Base-by-base conservation (phyloP, 2,329 filamentous ascomycete species). In the Didymella glomerata region DNA sequence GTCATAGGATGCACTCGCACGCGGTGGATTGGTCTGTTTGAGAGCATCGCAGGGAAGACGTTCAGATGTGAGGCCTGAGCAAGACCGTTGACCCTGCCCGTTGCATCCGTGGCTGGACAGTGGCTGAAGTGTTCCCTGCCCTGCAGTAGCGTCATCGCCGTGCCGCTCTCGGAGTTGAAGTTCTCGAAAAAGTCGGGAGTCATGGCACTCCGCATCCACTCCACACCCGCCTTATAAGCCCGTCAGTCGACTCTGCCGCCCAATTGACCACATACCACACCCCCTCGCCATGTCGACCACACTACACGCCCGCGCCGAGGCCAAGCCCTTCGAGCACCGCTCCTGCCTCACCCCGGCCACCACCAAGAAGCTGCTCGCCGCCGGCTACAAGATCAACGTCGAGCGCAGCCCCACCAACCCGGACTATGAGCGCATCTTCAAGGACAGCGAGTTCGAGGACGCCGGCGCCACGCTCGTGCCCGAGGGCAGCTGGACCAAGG, bases 301-400 rank as follows among this genome's bases (percentile, higher is more conserved):
- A 14, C 76, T 79, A 48, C 77, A 78, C 65, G 76, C 77, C 65
- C 76, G 77, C 66, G 72, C 75, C n/a, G 77, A 79, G 66, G 73
- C 71, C 64, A 79, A 78, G 67, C 72, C 70, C 18, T 68, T 77
- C 49, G 77, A 79, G 66, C 77, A 79, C 62, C 76, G 77, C 59
- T 77, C 76, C 34, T 72, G 68, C 65, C 72, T 79, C 57, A 77
- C 77, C 0, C 77, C 77, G 54, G 71, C 75, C 22, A 78, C 77
- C 1, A 70, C 74, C 28, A 76, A 74, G 66, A 75, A 77, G 63
- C 74, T 79, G 49, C 72, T 79, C 63, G 76, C 75, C 22, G 75
- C 76, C 28, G 77, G 77, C 62, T 79, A 79, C 66, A 69, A 71
- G 14, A 71, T 79, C 30, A 66, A 76, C 4, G 76, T 79, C 59